A percentile compares a stretch with the other conserved stretches of the same genome.
Evolutionary conservation across 2,329 filamentous ascomycete genomes (phyloP).

Genomic region (Ceratocystis cacaofunesta): DNA sequence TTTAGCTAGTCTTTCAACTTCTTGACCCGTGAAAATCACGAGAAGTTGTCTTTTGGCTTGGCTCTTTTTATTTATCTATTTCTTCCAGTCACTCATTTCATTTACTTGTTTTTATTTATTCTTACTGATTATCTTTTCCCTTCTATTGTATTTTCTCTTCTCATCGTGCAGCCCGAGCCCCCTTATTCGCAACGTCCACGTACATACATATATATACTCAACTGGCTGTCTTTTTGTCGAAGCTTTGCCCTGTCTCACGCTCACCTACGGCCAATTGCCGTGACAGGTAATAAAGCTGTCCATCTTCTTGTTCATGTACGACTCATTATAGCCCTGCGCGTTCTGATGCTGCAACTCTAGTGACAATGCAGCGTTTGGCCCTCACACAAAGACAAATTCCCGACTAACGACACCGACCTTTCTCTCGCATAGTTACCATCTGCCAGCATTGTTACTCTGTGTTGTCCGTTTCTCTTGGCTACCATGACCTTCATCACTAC

Average conservation of each 20-base stretch:
- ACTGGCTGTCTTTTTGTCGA: too few species aligned
- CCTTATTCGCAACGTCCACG: background rate
- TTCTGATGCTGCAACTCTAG: background rate
- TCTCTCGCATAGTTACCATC: background rate
- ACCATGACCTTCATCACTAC: conserved; percentile 30
- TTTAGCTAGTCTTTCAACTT: background rate
- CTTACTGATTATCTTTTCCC: background rate
- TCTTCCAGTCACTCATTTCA: conserved; percentile 5
- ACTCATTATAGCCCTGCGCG: background rate
- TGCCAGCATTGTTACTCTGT: background rate
- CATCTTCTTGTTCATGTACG: background rate
- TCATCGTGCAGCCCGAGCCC: background rate
- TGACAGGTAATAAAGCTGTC: background rate
- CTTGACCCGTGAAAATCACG: background rate
- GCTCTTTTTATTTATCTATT: background rate
- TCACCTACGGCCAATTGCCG: background rate
- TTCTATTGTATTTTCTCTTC: background rate
- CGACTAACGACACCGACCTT: conserved; percentile 1
- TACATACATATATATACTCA: background rate
- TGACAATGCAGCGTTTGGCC: background rate
- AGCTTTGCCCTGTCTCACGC: background rate
- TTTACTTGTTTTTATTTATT: background rate
- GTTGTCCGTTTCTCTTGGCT: background rate
- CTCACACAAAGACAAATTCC: background rate
- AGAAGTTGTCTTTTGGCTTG: background rate